Percentiles rank a stretch among this genome's conserved stretches.
phyloP scores from a whole-genome alignment of 179 eudicot genomes.

The Beta lomatogona region DNA sequence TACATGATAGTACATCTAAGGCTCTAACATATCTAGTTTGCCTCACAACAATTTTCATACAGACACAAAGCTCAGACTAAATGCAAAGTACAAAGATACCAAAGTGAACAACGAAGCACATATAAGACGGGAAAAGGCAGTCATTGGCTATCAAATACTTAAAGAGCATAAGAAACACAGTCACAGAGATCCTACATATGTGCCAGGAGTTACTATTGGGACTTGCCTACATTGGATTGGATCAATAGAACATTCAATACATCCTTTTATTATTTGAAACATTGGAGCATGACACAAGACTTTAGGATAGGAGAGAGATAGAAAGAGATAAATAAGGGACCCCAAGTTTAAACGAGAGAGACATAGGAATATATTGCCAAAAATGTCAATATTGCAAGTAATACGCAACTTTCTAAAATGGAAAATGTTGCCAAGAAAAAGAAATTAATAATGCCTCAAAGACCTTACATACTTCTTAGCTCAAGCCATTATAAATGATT shows the following conservation, averaged over 20 bases:
- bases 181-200: not conserved
- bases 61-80: too few relatives aligned
- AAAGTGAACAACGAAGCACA: not conserved
- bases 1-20: not conserved
- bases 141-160: too few relatives aligned
- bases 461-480: not conserved
- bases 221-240: not conserved
- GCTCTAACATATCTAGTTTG: not conserved
- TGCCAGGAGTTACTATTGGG: not conserved
- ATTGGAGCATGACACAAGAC: too few relatives aligned
- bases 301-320: too few relatives aligned
- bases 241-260: not conserved
- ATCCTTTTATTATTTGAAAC: too few relatives aligned
- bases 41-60: not conserved
- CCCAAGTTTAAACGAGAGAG: too few relatives aligned
- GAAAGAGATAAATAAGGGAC: too few relatives aligned
- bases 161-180: not conserved
- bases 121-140: not conserved
- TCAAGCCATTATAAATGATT: not conserved
- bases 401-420: too few relatives aligned
- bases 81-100: not conserved
- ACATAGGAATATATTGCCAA: too few relatives aligned
- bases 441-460: too few relatives aligned
- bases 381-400: not conserved
- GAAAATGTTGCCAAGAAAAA: too few relatives aligned